Base-by-base conservation (phyloP, 495 filamentous ascomycete species). In the Chaetomidium leptoderma region DNA sequence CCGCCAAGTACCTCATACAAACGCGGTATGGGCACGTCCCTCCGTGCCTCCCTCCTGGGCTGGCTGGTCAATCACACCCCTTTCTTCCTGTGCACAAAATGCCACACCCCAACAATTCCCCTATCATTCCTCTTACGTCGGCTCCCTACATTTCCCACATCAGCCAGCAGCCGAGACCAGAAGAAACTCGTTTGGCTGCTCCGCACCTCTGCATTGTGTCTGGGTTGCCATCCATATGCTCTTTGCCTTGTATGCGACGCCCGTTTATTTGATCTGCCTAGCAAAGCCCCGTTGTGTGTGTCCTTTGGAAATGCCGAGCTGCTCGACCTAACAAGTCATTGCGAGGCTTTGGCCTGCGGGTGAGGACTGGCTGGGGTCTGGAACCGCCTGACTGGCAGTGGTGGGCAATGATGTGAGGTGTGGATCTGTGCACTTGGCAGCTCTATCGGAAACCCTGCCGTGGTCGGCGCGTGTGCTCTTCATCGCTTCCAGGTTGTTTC, bases 1-100 rank as follows among this genome's bases (percentile, higher is more conserved):
- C 33, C 19, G 39, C 51, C n/a, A 63, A 24, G 60, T 63, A 63
- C 60, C 60, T 11, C 60, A 39, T 63, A 63, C 60, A 60, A 47
- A 19, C 33, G 45, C 19, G 29, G 35, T 10, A 30, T 56, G 53
- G 48, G 54, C 59, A 48, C 49, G 45, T 42, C 51, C 48, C 55
- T 55, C 55, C 48, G 59, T 51, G 23, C 52, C 54, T 49, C 49
- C 23, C 40, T 50, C 46, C 46, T 14, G 40, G 59, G 13, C 43
- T 58, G 59, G 59, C 50, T 44, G 39, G 44, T 62, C 54, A 53
- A 58, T 53, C 51, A 56, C 58, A 60, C 51, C 30, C 46, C 32
- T 42, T 42, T 53, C 26, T 17, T 24, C 29, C 37, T 55, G 46
- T 21, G 33, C 43, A 42, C 39, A 29, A 55, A 43, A 54, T 60